phyloP scores from a whole-genome alignment of 257 asterid species.

The Prunella vulgaris region DNA sequence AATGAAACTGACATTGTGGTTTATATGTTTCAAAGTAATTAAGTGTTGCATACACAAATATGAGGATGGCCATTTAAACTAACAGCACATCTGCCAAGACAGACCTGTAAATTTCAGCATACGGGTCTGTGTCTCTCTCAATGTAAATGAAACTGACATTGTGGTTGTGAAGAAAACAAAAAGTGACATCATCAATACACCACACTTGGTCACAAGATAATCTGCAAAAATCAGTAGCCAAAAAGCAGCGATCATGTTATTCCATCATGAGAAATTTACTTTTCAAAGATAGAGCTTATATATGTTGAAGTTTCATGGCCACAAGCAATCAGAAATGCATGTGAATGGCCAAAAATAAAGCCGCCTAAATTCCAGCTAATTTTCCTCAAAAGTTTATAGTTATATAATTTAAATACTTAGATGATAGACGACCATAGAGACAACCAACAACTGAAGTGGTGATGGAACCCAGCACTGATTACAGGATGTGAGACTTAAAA shows the following conservation, averaged over 20 bases:
- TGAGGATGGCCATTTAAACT: background rate
- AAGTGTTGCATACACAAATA: slow-evolving; percentile 2
- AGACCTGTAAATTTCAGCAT: slow-evolving; percentile 99
- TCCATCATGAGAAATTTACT: slow-evolving; percentile 7
- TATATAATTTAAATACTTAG: background rate
- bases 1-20: slow-evolving; percentile 99
- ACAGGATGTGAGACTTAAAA: background rate
- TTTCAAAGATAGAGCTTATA: slow-evolving; percentile 3
- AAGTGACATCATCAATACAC: slow-evolving; percentile 97
- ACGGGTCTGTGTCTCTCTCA: slow-evolving; percentile 98
- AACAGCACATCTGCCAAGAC: slow-evolving; percentile 25
- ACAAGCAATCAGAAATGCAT: slow-evolving; percentile 11
- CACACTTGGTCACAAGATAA: slow-evolving; percentile 94
- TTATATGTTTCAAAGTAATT: background rate
- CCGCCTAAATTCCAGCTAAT: slow-evolving; percentile 5
- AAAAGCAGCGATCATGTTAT: slow-evolving; percentile 13
- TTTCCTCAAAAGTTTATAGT: background rate
- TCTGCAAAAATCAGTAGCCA: slow-evolving; percentile 54
- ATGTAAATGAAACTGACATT: slow-evolving; percentile 97
- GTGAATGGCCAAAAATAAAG: slow-evolving; percentile 1
- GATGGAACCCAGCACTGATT: background rate
- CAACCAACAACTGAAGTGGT: slow-evolving; percentile 13
- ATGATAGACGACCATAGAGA: background rate
- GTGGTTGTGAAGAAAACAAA: slow-evolving; percentile 99
- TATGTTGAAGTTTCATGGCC: slow-evolving; percentile 12